phyloP scores from a whole-genome alignment of 106 monocot species.

The Dactylorhiza incarnata region DNA sequence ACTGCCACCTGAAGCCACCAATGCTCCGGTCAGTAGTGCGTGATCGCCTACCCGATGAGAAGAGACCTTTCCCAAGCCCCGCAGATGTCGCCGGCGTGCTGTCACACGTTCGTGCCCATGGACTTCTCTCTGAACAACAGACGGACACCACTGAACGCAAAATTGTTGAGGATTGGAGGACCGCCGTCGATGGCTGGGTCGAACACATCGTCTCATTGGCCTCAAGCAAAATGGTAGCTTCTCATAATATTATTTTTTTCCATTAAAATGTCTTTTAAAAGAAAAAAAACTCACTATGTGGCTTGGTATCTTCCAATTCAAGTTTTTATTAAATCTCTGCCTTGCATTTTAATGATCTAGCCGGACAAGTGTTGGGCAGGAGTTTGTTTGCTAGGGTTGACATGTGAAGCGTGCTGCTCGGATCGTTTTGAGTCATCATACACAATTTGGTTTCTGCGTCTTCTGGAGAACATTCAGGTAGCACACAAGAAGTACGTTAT shows the following conservation, averaged over 20 bases:
- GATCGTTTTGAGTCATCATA: conserved; percentile 61
- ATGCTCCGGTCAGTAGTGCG: conserved; percentile 45
- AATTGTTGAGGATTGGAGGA: conserved; percentile 43
- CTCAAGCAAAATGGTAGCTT: conserved; percentile 37
- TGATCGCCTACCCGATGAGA: conserved; percentile 45
- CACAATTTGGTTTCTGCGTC: conserved; percentile 67
- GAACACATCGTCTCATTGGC: conserved; percentile 43
- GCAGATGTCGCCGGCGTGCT: conserved; percentile 40
- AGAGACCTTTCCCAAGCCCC: conserved; percentile 23
- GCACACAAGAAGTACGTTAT: not conserved
- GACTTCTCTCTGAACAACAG: conserved; percentile 41
- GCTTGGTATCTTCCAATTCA: not conserved
- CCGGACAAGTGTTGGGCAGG: conserved; percentile 81
- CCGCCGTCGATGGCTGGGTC: conserved; percentile 71
- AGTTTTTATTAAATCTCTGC: not conserved
- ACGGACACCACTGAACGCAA: conserved; percentile 14
- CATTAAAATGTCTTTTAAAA: not conserved
- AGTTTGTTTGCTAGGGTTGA: conserved; percentile 66
- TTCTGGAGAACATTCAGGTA: conserved; percentile 60
- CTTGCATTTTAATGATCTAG: conserved; percentile 27
- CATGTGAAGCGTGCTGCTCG: conserved; percentile 52
- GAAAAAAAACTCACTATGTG: not conserved
- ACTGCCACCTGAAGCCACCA: conserved; percentile 34
- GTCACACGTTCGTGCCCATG: conserved; percentile 38
- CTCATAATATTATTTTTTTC: not conserved